phyloP scores from a whole-genome alignment of 2,329 filamentous ascomycete species.

The Botrytis medusae region DNA sequence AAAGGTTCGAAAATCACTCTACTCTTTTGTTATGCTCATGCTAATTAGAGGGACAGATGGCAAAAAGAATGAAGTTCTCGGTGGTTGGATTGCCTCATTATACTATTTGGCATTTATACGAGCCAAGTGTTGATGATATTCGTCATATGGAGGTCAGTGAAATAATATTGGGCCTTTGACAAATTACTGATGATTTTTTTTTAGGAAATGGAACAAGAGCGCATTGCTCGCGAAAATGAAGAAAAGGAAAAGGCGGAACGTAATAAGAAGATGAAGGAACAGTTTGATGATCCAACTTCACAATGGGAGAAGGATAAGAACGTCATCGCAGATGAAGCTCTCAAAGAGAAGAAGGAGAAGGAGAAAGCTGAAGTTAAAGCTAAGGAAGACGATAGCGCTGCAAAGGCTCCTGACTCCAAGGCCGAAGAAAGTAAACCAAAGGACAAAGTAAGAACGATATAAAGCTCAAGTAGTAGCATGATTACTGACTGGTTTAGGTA shows the following conservation, averaged over 20 bases:
- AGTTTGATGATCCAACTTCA: constrained; percentile 71
- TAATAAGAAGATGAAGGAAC: constrained; percentile 74
- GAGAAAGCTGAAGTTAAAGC: constrained; percentile 24
- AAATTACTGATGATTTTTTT: constrained; percentile 19
- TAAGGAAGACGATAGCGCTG: constrained; percentile 8
- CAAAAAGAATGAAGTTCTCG: constrained; percentile 91
- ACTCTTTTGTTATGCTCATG: constrained; percentile 18
- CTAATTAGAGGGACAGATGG: constrained; percentile 65
- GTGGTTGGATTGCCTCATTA: constrained; percentile 96
- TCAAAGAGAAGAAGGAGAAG: constrained; percentile 51
- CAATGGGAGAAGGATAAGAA: constrained; percentile 93
- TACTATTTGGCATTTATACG: constrained; percentile 99
- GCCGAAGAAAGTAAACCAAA: constrained; percentile 18
- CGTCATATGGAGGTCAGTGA: constrained; percentile 83
- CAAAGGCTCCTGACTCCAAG: constrained; percentile 20
- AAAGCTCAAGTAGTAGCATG: background rate
- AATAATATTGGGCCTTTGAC: background rate
- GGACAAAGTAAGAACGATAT: constrained; percentile 27
- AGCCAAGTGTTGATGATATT: constrained; percentile 96
- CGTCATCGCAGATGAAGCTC: constrained; percentile 67
- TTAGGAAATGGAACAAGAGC: constrained; percentile 90
- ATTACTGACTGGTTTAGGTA: constrained; percentile 12
- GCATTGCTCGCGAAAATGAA: constrained; percentile 74
- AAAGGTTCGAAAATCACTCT: constrained; percentile 62
- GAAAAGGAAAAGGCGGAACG: constrained; percentile 72